phyloP scores from a whole-genome alignment of 768 basidiomycete genomes.

The Kwoniella newhampshirensis region DNA sequence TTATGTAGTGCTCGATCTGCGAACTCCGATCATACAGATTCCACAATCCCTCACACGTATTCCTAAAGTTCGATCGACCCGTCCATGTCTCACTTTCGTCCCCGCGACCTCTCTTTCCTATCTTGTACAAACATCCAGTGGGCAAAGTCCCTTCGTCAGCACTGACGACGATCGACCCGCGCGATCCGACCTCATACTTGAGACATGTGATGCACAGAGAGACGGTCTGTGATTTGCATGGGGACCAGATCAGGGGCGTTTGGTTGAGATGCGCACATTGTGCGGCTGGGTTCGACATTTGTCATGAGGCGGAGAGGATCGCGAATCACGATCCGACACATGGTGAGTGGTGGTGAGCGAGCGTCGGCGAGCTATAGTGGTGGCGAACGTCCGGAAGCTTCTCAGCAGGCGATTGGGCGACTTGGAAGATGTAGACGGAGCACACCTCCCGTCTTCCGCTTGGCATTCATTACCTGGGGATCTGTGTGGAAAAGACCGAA shows the following conservation, averaged over 20 bases:
- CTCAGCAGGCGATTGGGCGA: neutral
- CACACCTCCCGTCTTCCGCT: too few relatives aligned
- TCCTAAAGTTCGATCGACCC: slow-evolving; percentile 81
- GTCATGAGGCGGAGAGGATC: slow-evolving; percentile 73
- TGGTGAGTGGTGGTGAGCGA: slow-evolving; percentile 34
- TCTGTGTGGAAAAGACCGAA: too few relatives aligned
- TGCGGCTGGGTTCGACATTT: slow-evolving; percentile 68
- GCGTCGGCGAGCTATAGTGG: neutral
- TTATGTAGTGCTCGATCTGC: slow-evolving; percentile 71
- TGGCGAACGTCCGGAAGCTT: neutral
- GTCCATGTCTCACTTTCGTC: slow-evolving; percentile 66
- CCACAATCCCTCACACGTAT: slow-evolving; percentile 81
- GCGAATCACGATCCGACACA: slow-evolving; percentile 82
- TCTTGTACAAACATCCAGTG: slow-evolving; percentile 53
- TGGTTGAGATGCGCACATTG: slow-evolving; percentile 94
- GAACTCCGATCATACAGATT: slow-evolving; percentile 73
- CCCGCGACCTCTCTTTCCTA: slow-evolving; percentile 65
- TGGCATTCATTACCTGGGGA: too few relatives aligned
- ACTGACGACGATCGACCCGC: slow-evolving; percentile 17
- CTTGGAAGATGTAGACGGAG: too few relatives aligned
- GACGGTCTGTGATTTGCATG: slow-evolving; percentile 84
- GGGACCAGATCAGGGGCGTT: slow-evolving; percentile 74
- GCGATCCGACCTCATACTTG: slow-evolving; percentile 42
- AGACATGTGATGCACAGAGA: slow-evolving; percentile 45
- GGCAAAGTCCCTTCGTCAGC: slow-evolving; percentile 25